A percentile compares a stretch with the other conserved stretches of the same genome.
Evolutionary conservation across 306 rosid genomes (phyloP).

Genomic region (Urtica urens): DNA sequence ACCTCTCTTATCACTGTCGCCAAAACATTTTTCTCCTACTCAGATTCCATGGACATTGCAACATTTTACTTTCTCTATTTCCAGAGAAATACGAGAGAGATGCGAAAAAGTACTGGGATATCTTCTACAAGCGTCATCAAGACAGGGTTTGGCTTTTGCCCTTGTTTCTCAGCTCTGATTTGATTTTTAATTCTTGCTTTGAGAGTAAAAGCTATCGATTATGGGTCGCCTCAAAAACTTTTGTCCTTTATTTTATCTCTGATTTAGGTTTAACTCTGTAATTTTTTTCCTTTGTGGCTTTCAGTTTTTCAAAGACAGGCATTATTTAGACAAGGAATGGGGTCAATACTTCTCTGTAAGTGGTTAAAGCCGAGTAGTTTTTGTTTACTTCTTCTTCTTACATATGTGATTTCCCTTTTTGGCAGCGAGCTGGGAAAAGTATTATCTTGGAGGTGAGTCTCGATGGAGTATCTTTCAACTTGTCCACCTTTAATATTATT

Average conservation of each 20-base stretch:
- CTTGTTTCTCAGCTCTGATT: background rate
- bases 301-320: conserved; percentile 87
- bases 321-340: conserved; percentile 96
- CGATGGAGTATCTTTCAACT: background rate
- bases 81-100: conserved; percentile 81
- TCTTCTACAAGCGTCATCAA: conserved; percentile 78
- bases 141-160: conserved; percentile 39
- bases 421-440: conserved; percentile 60
- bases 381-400: background rate
- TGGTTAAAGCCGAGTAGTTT: background rate
- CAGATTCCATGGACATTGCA: background rate
- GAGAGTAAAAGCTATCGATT: no score
- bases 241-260: background rate
- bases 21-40: background rate
- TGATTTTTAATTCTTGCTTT: background rate
- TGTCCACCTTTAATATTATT: no score
- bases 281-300: background rate
- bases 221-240: background rate
- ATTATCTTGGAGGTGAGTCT: conserved; percentile 67
- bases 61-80: background rate
- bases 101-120: conserved; percentile 90
- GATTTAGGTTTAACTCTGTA: background rate
- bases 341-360: conserved; percentile 78
- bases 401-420: conserved; percentile 9
- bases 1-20: background rate